Base-by-base conservation (phyloP, 75 land plant species). In the Ceratopteris richardii region DNA sequence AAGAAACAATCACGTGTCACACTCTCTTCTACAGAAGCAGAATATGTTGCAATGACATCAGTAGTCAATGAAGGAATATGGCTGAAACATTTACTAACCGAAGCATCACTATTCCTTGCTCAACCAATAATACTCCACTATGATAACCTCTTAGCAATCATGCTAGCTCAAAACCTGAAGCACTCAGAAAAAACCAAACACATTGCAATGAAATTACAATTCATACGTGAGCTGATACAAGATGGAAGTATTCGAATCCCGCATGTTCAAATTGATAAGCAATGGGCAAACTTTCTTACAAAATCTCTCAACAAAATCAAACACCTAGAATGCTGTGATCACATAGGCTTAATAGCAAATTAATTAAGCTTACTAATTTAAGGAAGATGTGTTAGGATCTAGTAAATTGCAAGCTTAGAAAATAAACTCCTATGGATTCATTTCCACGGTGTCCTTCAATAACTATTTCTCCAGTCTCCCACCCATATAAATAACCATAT, bases 101-200 rank as follows among this genome's bases (percentile, higher is more conserved):
- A 63, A 30, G 36, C 24, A 3, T 7, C 31, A 4, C 11, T 54
- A 10, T 54, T 28, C 31, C 57, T 21, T 6, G 16, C 3, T 18
- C 27, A 54, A 3, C 11, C 27, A 1, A 5, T 54, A 11, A 2
- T 6, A 6, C 31, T 54, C 16, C 27, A 20, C 26, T 65, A 54
- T 61, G 75, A 61, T 30, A 74, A 63, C 31, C 27, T 22, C 2
- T 71, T 63, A 16, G 58, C 66, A 0, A 71, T 71, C 13, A 28
- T 40, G 19, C 46, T 71, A 42, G 26, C 58, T 20, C 71, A 63
- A 30, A 71, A 66, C 63, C 59, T 51, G 14, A 56, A 66, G 1
- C 24, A 66, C 12, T 72, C 66, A 47, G 65, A 61, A 20, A 60
- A 58, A 27, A n/a, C n/a, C n/a, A 72, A 72, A 28, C 75, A 66